phyloP scores from a whole-genome alignment of 1,284 basidiomycete genomes.

The Leccinum huronense region DNA sequence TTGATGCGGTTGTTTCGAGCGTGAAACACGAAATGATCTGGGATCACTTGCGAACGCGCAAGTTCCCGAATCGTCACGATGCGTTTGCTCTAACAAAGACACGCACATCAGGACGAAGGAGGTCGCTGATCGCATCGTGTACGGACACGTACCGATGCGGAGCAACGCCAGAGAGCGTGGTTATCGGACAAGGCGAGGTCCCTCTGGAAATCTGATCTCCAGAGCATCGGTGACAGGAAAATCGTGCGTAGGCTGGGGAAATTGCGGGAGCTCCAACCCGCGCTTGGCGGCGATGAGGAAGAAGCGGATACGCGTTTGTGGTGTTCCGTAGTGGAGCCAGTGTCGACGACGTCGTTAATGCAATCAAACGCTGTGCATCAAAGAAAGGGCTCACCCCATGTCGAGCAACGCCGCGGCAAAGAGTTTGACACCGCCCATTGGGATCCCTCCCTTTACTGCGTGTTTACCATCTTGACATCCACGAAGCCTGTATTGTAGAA shows the following conservation, averaged over 20 bases:
- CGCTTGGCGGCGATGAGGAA: conserved; percentile 63
- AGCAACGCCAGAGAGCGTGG: conserved; percentile 45
- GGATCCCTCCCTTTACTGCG: conserved; percentile 56
- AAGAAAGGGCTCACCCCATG: conserved; percentile 50
- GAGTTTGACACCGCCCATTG: conserved; percentile 67
- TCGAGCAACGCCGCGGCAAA: conserved; percentile 55
- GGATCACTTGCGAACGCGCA: conserved; percentile 74
- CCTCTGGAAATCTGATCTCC: conserved; percentile 48
- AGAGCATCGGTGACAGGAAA: conserved; percentile 48
- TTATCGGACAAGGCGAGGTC: conserved; percentile 45
- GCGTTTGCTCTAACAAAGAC: conserved; percentile 49
- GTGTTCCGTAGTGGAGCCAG: conserved; percentile 59
- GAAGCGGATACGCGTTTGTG: conserved; percentile 67
- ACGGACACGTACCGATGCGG: conserved; percentile 56
- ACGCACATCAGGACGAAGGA: conserved; percentile 32
- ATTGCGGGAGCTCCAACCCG: conserved; percentile 51
- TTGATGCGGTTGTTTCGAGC: conserved; percentile 50
- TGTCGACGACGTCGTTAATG: neutral
- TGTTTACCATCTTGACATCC: conserved; percentile 48
- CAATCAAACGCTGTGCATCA: neutral
- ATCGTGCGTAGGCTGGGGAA: conserved; percentile 71
- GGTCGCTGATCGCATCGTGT: conserved; percentile 66
- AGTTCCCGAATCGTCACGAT: conserved; percentile 70
- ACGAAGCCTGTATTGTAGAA: conserved; percentile 55
- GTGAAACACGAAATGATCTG: conserved; percentile 64